Evolutionary conservation across 768 basidiomycete genomes (phyloP).

Genomic region (Trametes cubensis): DNA sequence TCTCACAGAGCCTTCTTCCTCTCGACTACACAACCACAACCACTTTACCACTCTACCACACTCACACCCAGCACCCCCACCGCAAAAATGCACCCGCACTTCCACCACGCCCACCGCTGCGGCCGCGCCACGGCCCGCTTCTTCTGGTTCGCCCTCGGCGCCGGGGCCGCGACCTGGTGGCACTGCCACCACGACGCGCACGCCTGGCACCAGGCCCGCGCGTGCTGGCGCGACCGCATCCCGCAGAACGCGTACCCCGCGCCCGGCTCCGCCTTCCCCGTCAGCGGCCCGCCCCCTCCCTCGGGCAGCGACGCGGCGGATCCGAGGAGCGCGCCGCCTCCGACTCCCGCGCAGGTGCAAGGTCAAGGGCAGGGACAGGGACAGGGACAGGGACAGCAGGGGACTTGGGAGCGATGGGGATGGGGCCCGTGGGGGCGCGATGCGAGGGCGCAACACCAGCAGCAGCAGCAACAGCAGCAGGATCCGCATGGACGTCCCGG

Average conservation of each 20-base stretch:
- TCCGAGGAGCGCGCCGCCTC: neutral
- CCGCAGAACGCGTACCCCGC: conserved; percentile 31
- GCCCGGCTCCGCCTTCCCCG: conserved; percentile 5
- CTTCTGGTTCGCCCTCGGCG: conserved; percentile 72
- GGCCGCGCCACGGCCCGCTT: conserved; percentile 56
- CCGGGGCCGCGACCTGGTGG: conserved; percentile 41
- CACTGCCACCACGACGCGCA: conserved; percentile 46
- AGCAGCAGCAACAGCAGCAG: neutral
- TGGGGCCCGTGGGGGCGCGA: conserved; percentile 7
- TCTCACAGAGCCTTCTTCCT: neutral
- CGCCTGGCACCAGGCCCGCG: conserved; percentile 27
- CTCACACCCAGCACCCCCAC: neutral
- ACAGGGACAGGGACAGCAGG: neutral
- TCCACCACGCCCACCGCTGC: conserved; percentile 17
- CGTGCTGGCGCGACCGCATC: conserved; percentile 33
- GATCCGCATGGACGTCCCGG: neutral
- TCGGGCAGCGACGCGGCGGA: neutral
- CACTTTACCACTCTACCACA: neutral
- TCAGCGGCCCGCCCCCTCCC: neutral
- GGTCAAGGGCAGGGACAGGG: too few species aligned
- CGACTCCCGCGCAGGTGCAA: neutral
- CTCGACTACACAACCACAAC: neutral
- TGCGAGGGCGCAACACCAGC: neutral
- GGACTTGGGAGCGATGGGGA: neutral
- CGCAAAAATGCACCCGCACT: conserved; percentile 13